Evolutionary conservation across 495 filamentous ascomycete species (phyloP).

Genomic region (Talaromyces stipitatus): DNA sequence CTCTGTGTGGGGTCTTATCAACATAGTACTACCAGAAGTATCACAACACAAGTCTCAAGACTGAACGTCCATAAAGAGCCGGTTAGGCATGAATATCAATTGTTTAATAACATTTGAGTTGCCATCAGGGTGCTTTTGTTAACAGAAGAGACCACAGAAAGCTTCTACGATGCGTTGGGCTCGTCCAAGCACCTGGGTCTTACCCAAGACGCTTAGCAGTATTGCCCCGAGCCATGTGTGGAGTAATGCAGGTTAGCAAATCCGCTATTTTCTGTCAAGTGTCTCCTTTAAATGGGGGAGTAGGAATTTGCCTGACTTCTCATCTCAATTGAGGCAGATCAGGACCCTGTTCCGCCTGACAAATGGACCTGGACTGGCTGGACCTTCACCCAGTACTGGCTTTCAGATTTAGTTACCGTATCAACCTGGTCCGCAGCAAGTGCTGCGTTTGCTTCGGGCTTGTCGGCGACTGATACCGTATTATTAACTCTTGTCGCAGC

Average conservation of each 20-base stretch:
- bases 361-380: constrained; percentile 42
- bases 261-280: too few relatives aligned
- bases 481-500: constrained; percentile 8
- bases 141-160: too few relatives aligned
- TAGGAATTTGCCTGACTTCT: not conserved
- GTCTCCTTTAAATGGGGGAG: too few relatives aligned
- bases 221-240: constrained; percentile 41
- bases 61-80: not conserved
- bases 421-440: constrained; percentile 12
- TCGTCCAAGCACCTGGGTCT: constrained; percentile 27
- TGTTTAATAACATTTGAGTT: too few relatives aligned
- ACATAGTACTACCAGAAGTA: not conserved
- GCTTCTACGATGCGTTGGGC: not conserved
- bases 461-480: constrained; percentile 9
- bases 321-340: constrained; percentile 9
- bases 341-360: constrained; percentile 37
- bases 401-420: constrained; percentile 16
- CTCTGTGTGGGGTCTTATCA: not conserved
- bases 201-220: constrained; percentile 41
- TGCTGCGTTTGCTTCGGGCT: constrained; percentile 8
- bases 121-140: too few relatives aligned
- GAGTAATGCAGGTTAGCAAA: constrained; percentile 25
- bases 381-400: constrained; percentile 26
- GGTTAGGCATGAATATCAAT: too few relatives aligned
- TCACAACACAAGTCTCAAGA: not conserved